A percentile compares a stretch with the other conserved stretches of the same genome.
These are phyloP conservation scores for Sarocladium brachiariae DNA, from an alignment of 2,329 filamentous ascomycete species.

Conservation along the genomic window DNA sequence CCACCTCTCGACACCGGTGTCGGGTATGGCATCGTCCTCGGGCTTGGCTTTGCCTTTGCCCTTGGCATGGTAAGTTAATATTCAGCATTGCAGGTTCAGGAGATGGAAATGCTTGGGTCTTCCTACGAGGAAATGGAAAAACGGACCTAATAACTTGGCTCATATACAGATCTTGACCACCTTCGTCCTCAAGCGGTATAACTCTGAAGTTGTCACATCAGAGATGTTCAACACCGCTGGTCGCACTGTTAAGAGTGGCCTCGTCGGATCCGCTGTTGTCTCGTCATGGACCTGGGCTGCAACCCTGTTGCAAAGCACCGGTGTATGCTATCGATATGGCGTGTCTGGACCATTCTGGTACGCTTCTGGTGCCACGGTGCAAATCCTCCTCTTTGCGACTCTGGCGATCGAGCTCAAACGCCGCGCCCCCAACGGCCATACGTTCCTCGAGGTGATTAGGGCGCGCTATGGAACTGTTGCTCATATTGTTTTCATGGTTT, in stretches of 20 bases:
- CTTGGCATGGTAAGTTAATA: conserved; percentile 24
- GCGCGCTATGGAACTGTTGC: conserved; percentile 61
- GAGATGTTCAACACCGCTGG: conserved; percentile 68
- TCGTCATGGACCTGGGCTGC: conserved; percentile 81
- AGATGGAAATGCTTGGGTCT: neutral
- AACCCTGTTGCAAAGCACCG: conserved; percentile 64
- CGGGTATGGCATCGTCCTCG: conserved; percentile 9
- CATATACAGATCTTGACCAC: conserved; percentile 34
- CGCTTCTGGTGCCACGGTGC: conserved; percentile 60
- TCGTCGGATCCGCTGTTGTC: conserved; percentile 78
- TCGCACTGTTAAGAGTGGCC: conserved; percentile 73
- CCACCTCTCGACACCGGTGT: neutral
- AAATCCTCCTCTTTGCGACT: conserved; percentile 77
- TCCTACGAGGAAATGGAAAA: neutral
- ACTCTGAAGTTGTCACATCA: conserved; percentile 65
- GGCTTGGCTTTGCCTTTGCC: conserved; percentile 53
- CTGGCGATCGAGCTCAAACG: conserved; percentile 79
- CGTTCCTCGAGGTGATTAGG: conserved; percentile 69
- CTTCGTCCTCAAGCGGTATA: conserved; percentile 53
- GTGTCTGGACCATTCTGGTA: conserved; percentile 49
- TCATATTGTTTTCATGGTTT: conserved; percentile 69
- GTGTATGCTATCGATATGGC: conserved; percentile 69
- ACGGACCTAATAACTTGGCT: neutral
- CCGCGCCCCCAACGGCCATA: conserved; percentile 73
- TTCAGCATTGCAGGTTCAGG: neutral